Evolutionary conservation across 1,139 yeast genomes (phyloP), one percentile per base, ranked within the genome.

Genomic region (Debaryomyces singareniensis): DNA sequence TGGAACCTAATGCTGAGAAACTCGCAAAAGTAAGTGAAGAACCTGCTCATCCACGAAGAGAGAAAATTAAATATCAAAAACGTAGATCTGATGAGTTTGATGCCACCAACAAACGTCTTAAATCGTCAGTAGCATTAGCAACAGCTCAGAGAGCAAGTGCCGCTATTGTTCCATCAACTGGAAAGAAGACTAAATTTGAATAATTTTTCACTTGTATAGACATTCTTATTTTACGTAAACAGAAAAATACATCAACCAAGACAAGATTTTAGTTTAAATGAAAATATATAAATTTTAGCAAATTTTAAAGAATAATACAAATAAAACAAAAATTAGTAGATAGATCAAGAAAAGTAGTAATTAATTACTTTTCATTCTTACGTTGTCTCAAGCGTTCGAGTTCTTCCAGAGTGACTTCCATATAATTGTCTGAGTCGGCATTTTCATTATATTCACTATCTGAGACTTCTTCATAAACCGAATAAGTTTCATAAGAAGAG

Each of bases 111-210:
- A 65, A 67, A 45, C 67, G 87, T 55, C 57, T 75, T 33, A 80
- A 79, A 40, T 86, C 97, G 5, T 89, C 96, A 22, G 72, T 84
- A 27, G 96, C 96, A 0, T 68, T 91, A 46, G 93, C 96, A 3
- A 66, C 68, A 12, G 96, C 97, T 2, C 95, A 77, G 58, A 75
- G 98, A 59, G 95, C 80, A 4, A 82, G 86, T 49, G 86, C 86
- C 14, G 91, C 95, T 4, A 85, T 91, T 48, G 95, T 86, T 21
- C 78, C 85, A 29, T 82, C 96, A 1, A 68, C 79, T n/a, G 98
- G 97, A 53, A 89, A 85, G 60, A 91, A 87, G 56, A 68, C 71
- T 30, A 81, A 77, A 4, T 89, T 89, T 33, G 72, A 65, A 40
- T 67, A 50, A 38, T 25, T 18, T 7, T 18, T n/a, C n/a, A 7